These are phyloP conservation scores for Cavenderia fasciculata DNA, from an alignment of 78 protist genomes.

Conservation along the genomic window DNA sequence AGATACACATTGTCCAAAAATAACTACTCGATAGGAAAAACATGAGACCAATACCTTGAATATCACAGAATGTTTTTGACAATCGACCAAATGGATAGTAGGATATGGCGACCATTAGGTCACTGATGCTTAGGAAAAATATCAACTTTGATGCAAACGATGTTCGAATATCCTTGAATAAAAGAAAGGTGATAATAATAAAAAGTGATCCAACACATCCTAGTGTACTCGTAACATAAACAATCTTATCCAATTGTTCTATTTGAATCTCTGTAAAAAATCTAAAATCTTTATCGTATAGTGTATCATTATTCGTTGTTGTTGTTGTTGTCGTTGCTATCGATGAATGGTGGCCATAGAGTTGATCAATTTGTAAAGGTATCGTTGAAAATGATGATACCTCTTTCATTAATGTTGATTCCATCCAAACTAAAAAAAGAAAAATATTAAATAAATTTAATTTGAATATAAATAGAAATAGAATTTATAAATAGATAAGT, in stretches of 20 bases:
- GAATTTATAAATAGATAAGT: too few relatives aligned
- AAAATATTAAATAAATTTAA: too few relatives aligned
- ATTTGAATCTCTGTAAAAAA: too few relatives aligned
- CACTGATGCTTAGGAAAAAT: conserved; percentile 12
- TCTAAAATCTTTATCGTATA: too few relatives aligned
- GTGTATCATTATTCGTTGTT: too few relatives aligned
- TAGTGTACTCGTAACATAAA: conserved; percentile 27
- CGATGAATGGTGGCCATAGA: too few relatives aligned
- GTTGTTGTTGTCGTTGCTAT: too few relatives aligned
- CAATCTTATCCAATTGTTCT: conserved; percentile 32
- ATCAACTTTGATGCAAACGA: conserved; percentile 44
- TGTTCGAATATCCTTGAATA: conserved; percentile 34
- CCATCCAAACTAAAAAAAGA: too few relatives aligned
- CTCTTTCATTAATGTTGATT: too few relatives aligned
- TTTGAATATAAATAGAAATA: too few relatives aligned
- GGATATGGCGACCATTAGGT: conserved; percentile 14
- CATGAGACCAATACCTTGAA: conserved; percentile 49
- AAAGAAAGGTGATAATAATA: conserved; percentile 28
- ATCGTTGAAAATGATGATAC: too few relatives aligned
- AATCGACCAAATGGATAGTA: conserved; percentile 44
- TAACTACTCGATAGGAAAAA: conserved; percentile 45
- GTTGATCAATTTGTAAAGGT: too few relatives aligned
- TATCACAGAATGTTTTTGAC: conserved; percentile 20
- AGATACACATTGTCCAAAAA: conserved; percentile 68
- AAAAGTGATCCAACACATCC: conserved; percentile 48